Evolutionary conservation across 768 basidiomycete species (phyloP), one percentile per base, ranked within the genome.

Genomic region (Kwoniella heveanensis): DNA sequence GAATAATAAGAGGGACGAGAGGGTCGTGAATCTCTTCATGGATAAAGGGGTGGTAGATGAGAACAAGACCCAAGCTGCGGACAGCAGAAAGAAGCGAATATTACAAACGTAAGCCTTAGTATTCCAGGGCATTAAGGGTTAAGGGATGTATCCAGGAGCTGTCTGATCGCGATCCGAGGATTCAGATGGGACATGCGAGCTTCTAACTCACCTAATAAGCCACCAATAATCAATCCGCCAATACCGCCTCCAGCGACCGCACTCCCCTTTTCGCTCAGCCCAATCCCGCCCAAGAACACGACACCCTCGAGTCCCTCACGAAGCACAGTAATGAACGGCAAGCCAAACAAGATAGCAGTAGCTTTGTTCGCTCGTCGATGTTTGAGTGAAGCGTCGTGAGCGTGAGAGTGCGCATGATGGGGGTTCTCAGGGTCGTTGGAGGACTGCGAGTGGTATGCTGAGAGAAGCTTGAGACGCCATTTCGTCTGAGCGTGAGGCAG

Each of bases 221-320:
- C 80, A 17, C 93, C 92, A 60, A 85, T 85, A 55, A 92, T 71
- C 61, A 95, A 79, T 15, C 92, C 93, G 22, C 86, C 85, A 59
- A 95, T 87, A 47, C 91, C 85, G 6, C 94, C 90, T 30, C 95
- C 87, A 1, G 92, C 92, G 66, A 95, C 91, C 7, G 92, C 85
- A 1, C 84, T 85, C 1, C 90, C 92, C 5, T 87, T 82, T 73
- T 92, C 86, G 13, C 88, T 89, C 49, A 96, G 86, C 70, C 53
- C 57, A 73, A 91, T 67, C 49, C 92, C 92, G 1, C 92, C 90
- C 25, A 95, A 89, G 76, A 95, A 95, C 57, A 95, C 83, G 61
- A 94, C 88, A 0, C 89, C 92, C 78, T 96, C 93, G 67, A 95
- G 82, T 62, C 92, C 92, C 83, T 96, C 93, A 62, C 93, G 88